These are phyloP conservation scores for Immersiella caudata DNA, from an alignment of 495 filamentous ascomycete genomes.

Conservation along the genomic window DNA sequence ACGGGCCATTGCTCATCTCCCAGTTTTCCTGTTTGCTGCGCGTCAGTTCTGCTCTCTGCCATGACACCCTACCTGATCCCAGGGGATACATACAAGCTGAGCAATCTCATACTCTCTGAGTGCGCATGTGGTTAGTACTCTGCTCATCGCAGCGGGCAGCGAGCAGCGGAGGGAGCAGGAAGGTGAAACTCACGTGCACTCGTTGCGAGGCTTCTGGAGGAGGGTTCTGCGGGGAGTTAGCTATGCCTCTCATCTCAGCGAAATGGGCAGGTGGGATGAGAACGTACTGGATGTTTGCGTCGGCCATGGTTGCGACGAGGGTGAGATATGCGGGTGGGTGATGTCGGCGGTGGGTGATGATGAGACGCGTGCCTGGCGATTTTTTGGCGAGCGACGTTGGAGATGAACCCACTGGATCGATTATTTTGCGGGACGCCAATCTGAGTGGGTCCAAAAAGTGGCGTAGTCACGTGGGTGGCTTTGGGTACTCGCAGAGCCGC, in stretches of 20 bases:
- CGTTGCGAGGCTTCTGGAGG: constrained; percentile 36
- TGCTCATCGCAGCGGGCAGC: neutral
- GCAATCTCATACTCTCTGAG: constrained; percentile 36
- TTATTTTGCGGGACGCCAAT: constrained; percentile 12
- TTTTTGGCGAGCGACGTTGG: constrained; percentile 21
- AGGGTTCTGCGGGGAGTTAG: constrained; percentile 27
- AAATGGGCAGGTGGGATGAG: neutral
- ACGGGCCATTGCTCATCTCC: constrained; percentile 39
- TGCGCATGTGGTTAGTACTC: neutral
- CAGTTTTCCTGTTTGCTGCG: constrained; percentile 28
- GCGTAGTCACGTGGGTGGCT: constrained; percentile 16
- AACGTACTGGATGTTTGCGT: constrained; percentile 35
- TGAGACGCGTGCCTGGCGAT: constrained; percentile 8
- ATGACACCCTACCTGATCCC: neutral
- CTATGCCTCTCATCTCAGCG: neutral
- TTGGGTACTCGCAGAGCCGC: neutral
- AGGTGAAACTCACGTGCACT: constrained; percentile 36
- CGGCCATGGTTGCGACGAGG: constrained; percentile 26
- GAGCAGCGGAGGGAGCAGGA: neutral
- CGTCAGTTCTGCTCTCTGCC: neutral
- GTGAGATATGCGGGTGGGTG: neutral
- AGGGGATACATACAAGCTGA: constrained; percentile 29
- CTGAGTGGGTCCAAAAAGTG: neutral
- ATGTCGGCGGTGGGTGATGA: constrained; percentile 12
- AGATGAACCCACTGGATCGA: constrained; percentile 3